These are phyloP conservation scores for Globisporangium parvum DNA, from an alignment of 352 stramenopile genomes.

Conservation along the genomic window DNA sequence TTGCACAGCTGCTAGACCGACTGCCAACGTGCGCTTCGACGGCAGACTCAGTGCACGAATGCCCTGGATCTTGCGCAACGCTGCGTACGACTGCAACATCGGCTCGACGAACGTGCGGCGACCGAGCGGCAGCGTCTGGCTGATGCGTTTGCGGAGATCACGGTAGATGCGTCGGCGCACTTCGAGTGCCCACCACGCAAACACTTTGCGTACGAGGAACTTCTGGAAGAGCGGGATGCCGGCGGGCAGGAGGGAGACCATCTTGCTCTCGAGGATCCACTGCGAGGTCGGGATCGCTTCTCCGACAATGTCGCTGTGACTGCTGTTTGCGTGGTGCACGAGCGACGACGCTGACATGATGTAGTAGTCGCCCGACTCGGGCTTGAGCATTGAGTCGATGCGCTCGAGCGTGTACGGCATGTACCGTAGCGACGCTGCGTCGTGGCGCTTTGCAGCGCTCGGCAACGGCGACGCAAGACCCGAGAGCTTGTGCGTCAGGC, in stretches of 20 bases:
- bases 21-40: conserved; percentile 17
- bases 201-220: conserved; percentile 53
- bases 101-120: conserved; percentile 31
- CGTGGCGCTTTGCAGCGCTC: background rate
- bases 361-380: conserved; percentile 47
- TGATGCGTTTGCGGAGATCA: conserved; percentile 29
- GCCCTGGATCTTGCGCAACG: conserved; percentile 33
- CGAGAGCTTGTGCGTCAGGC: conserved; percentile 27
- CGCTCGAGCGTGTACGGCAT: conserved; percentile 61
- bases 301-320: conserved; percentile 4
- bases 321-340: conserved; percentile 47
- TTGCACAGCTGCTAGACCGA: conserved; percentile 29
- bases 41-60: conserved; percentile 38
- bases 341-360: conserved; percentile 58
- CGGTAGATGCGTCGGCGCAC: conserved; percentile 34
- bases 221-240: conserved; percentile 74
- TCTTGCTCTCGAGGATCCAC: conserved; percentile 71
- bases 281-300: conserved; percentile 59
- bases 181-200: conserved; percentile 37
- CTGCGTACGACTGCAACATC: conserved; percentile 30
- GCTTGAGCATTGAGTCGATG: conserved; percentile 22
- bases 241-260: conserved; percentile 63
- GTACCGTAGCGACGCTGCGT: conserved; percentile 17
- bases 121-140: conserved; percentile 28
- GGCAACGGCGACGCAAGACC: conserved; percentile 1